Percentiles rank a stretch among this genome's conserved stretches.
Conservation (phyloP, 75 land plant species). For the Cunninghamia lanceolata region DNA sequence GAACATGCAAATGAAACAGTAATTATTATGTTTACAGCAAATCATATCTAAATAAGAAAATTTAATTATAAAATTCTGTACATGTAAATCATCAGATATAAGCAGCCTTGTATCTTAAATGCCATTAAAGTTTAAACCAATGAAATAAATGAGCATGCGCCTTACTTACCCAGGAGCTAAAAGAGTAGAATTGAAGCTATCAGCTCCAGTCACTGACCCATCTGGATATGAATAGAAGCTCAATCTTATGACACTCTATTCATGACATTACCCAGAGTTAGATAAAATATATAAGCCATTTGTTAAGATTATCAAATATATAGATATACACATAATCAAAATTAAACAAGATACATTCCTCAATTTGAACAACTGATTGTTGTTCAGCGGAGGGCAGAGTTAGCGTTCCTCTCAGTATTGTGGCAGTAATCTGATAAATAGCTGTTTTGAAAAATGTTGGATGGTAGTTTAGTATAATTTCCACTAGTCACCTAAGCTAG, state of each 20-base stretch:
- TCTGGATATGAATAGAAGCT: conserved; percentile 76
- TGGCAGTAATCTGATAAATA: background rate
- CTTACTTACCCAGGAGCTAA: conserved; percentile 77
- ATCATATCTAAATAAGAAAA: background rate
- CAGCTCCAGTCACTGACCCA: conserved; percentile 78
- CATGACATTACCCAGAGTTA: background rate
- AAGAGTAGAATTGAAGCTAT: conserved; percentile 46
- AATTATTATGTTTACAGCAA: background rate
- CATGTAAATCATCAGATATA: background rate
- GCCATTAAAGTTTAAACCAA: background rate
- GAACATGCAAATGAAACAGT: background rate
- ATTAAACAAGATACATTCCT: background rate
- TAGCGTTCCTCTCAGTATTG: background rate
- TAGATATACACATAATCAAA: background rate
- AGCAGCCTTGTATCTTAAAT: background rate
- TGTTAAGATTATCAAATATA: background rate
- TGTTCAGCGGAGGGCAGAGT: background rate
- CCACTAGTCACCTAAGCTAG: background rate
- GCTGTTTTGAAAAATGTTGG: background rate
- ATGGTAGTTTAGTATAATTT: background rate
- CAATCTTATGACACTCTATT: conserved; percentile 68
- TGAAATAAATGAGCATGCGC: background rate
- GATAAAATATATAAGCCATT: background rate
- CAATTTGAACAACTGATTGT: background rate
- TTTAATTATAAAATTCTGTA: background rate